These are phyloP conservation scores for Colletotrichum sansevieriae DNA, from an alignment of 2,329 filamentous ascomycete species.

Conservation along the genomic window DNA sequence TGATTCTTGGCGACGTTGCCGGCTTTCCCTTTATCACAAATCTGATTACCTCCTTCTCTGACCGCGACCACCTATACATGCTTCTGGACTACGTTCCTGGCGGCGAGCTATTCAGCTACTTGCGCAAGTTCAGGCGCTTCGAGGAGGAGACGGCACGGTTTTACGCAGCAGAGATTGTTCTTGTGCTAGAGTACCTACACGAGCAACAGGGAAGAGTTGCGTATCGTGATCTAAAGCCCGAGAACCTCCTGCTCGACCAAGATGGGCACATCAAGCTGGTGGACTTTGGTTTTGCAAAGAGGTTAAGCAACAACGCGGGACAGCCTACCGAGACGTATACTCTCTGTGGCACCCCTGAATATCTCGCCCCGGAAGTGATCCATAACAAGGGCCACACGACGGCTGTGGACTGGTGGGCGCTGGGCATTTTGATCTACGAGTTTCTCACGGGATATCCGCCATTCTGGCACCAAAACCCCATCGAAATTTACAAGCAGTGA, in stretches of 20 bases:
- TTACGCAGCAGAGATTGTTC: constrained; percentile 86
- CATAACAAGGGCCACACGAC: constrained; percentile 82
- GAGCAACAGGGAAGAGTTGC: constrained; percentile 82
- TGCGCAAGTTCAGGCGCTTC: constrained; percentile 82
- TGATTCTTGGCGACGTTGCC: constrained; percentile 81
- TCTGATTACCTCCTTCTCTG: constrained; percentile 83
- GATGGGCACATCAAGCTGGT: constrained; percentile 86
- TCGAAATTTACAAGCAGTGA: constrained; percentile 87
- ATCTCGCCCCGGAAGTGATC: constrained; percentile 87
- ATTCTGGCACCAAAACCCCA: constrained; percentile 88
- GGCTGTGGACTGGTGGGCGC: constrained; percentile 89
- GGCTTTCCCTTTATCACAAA: constrained; percentile 88
- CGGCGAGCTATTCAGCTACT: constrained; percentile 87
- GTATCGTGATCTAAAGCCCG: constrained; percentile 85
- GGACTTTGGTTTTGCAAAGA: constrained; percentile 88
- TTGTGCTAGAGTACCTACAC: constrained; percentile 85
- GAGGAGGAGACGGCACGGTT: constrained; percentile 83
- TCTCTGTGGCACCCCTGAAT: constrained; percentile 86
- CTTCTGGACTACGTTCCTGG: constrained; percentile 87
- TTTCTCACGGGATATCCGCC: constrained; percentile 88
- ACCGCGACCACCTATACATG: constrained; percentile 84
- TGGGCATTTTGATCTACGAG: constrained; percentile 87
- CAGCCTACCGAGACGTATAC: constrained; percentile 80
- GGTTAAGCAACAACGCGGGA: constrained; percentile 70
- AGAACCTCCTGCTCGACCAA: constrained; percentile 83